These are phyloP conservation scores for Creolimax fragrantissima DNA, from an alignment of 78 protist species.

Conservation along the genomic window DNA sequence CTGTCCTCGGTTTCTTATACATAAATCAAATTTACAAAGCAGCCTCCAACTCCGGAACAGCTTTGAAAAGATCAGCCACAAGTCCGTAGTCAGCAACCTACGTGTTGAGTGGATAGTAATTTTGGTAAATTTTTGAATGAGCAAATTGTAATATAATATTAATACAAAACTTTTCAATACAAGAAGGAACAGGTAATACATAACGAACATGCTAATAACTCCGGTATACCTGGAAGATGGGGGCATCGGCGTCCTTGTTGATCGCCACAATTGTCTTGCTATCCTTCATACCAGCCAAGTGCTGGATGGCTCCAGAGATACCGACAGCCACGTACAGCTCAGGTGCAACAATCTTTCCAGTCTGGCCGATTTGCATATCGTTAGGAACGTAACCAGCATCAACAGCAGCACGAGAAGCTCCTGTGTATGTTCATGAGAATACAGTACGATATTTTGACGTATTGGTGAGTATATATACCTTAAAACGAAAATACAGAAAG, in stretches of 20 bases:
- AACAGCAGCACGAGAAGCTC: slow-evolving; percentile 97
- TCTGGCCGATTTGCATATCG: slow-evolving; percentile 93
- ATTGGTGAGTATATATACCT: no score
- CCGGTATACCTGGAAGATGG: slow-evolving; percentile 61
- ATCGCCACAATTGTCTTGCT: slow-evolving; percentile 89
- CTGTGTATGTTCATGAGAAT: slow-evolving; percentile 23
- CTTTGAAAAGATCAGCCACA: slow-evolving; percentile 76
- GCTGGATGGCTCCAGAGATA: slow-evolving; percentile 95
- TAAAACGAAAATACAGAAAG: no score
- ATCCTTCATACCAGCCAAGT: slow-evolving; percentile 97
- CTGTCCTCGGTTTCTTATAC: no score
- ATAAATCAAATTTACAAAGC: slow-evolving; percentile 12
- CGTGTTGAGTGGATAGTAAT: not conserved
- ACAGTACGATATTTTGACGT: no score
- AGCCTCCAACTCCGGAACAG: slow-evolving; percentile 55
- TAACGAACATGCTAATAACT: not conserved
- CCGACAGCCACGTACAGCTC: slow-evolving; percentile 93
- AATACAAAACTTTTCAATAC: not conserved
- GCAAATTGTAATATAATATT: not conserved
- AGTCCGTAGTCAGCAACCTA: slow-evolving; percentile 78
- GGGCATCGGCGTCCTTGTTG: slow-evolving; percentile 93
- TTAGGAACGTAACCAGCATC: slow-evolving; percentile 87
- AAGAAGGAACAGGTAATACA: not conserved
- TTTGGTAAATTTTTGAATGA: not conserved
- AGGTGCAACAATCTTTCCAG: slow-evolving; percentile 96